phyloP scores from a whole-genome alignment of 2,329 filamentous ascomycete species.

The Diplodia seriata region DNA sequence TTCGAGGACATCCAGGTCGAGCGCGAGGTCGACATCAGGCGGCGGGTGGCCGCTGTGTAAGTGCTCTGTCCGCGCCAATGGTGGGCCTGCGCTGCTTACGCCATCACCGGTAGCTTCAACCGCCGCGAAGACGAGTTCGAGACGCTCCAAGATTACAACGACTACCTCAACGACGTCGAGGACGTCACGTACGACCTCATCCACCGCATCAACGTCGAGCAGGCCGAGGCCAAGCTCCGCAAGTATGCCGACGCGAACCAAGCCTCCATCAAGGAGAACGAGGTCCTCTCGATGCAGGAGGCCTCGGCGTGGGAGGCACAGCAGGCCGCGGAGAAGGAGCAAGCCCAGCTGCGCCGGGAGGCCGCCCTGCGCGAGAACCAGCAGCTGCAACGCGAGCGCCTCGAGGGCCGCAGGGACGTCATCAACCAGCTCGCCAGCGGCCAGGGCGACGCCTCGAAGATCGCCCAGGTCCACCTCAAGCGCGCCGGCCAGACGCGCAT shows the following conservation, averaged over 20 bases:
- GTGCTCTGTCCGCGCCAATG: conserved; percentile 34
- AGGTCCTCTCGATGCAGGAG: conserved; percentile 56
- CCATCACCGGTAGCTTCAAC: conserved; percentile 71
- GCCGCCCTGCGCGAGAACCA: conserved; percentile 69
- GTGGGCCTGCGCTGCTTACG: conserved; percentile 34
- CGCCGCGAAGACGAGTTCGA: conserved; percentile 91
- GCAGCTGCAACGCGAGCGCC: conserved; percentile 70
- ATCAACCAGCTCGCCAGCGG: conserved; percentile 72
- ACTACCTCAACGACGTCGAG: conserved; percentile 94
- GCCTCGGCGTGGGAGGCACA: conserved; percentile 54
- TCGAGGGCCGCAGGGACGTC: conserved; percentile 71
- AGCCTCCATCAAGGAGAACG: conserved; percentile 60
- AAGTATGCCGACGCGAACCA: conserved; percentile 78
- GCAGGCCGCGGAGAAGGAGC: conserved; percentile 69
- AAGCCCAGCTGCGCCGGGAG: conserved; percentile 67
- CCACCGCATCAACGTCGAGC: conserved; percentile 70
- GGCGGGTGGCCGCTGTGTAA: conserved; percentile 70
- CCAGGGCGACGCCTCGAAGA: conserved; percentile 64
- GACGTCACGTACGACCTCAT: conserved; percentile 89
- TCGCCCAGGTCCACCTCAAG: conserved; percentile 64
- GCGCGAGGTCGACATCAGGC: conserved; percentile 90
- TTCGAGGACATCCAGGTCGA: conserved; percentile 89
- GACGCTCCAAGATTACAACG: conserved; percentile 81
- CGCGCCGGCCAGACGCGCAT: conserved; percentile 71
- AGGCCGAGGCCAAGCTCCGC: conserved; percentile 65